Conservation (phyloP, 345 rosid species). For the Hypericum perforatum region DNA sequence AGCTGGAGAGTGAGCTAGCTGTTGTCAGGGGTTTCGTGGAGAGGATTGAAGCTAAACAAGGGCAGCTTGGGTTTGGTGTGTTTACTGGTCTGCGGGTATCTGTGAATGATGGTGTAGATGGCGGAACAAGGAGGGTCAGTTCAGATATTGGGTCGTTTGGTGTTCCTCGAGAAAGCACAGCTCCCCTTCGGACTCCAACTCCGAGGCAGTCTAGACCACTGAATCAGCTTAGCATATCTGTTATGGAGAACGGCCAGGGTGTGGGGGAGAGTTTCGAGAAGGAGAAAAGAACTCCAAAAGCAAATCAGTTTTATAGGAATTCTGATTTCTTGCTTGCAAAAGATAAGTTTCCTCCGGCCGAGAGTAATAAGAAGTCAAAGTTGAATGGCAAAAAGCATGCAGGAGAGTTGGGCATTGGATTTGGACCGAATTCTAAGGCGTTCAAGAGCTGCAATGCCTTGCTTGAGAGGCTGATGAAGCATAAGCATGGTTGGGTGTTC, state of each 20-base stretch:
- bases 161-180: constrained; percentile 13
- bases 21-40: constrained; percentile 63
- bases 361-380: constrained; percentile 89
- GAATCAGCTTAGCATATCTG: constrained; percentile 61
- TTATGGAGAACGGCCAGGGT: constrained; percentile 63
- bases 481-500: constrained; percentile 95
- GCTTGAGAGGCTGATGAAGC: constrained; percentile 90
- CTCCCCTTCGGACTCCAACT: constrained; percentile 35
- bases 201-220: constrained; percentile 61
- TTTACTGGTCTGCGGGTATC: constrained; percentile 24
- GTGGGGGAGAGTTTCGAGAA: constrained; percentile 62
- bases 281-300: constrained; percentile 97
- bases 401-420: constrained; percentile 43
- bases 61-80: constrained; percentile 31
- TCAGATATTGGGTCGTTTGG: constrained; percentile 56
- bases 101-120: constrained; percentile 31
- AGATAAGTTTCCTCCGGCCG: constrained; percentile 95
- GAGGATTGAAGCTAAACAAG: constrained; percentile 74
- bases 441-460: constrained; percentile 64
- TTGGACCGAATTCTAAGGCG: constrained; percentile 43
- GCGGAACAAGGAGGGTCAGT: constrained; percentile 46
- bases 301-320: constrained; percentile 85
- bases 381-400: constrained; percentile 63
- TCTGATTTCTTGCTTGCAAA: constrained; percentile 93
- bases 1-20: constrained; percentile 69